Conservation (phyloP, 2,329 filamentous ascomycete genomes). For the Neonectria magnoliae region DNA sequence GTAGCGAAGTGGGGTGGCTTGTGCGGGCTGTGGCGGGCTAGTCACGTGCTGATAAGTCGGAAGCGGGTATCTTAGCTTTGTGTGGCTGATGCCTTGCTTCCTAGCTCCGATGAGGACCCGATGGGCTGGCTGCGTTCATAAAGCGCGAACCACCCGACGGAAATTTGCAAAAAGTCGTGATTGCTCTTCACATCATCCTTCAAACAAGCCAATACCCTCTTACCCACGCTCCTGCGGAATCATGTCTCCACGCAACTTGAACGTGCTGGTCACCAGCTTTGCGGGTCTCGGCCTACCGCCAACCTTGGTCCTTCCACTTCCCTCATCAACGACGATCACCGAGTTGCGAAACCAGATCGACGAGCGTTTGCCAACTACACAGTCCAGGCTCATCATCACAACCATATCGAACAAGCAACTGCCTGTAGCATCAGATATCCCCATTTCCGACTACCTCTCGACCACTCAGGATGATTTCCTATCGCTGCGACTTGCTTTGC, state of each 20-base stretch:
- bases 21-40: constrained; percentile 39
- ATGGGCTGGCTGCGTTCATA: neutral
- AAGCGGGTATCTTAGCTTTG: constrained; percentile 10
- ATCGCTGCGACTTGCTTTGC: constrained; percentile 81
- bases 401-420: constrained; percentile 83
- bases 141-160: neutral
- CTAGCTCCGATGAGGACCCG: constrained; percentile 1
- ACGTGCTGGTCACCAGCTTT: constrained; percentile 87
- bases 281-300: constrained; percentile 82
- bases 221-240: constrained; percentile 3
- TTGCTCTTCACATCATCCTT: neutral
- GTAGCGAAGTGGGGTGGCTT: constrained; percentile 49
- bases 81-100: constrained; percentile 30
- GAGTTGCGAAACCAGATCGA: constrained; percentile 73
- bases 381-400: constrained; percentile 77
- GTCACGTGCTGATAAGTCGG: constrained; percentile 48
- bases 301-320: constrained; percentile 82
- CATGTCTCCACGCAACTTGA: constrained; percentile 72
- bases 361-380: constrained; percentile 67
- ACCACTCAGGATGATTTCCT: constrained; percentile 73
- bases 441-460: constrained; percentile 71
- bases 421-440: constrained; percentile 58
- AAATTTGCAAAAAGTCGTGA: neutral
- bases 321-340: constrained; percentile 70
- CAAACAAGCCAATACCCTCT: neutral